Percentiles rank a stretch among this genome's conserved stretches.
These are phyloP conservation scores for Cardiospermum halicacabum DNA, from an alignment of 345 rosid genomes.

Conservation along the genomic window DNA sequence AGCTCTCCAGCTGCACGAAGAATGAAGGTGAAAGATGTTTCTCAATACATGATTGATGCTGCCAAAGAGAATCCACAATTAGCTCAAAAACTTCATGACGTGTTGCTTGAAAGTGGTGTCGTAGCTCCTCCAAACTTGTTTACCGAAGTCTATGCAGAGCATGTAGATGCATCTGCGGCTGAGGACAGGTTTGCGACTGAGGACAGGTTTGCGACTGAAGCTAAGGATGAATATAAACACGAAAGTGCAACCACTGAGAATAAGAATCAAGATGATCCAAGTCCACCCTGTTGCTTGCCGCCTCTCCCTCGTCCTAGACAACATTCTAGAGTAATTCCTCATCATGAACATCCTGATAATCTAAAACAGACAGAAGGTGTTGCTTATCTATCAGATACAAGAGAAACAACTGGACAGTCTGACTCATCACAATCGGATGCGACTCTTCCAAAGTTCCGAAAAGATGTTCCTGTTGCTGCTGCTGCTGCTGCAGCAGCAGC, in stretches of 20 bases:
- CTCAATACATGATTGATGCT: conserved; percentile 90
- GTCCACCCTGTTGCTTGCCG: conserved; percentile 50
- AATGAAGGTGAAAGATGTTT: conserved; percentile 95
- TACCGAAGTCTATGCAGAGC: conserved; percentile 55
- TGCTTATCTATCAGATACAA: conserved; percentile 26
- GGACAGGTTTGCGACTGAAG: conserved; percentile 33
- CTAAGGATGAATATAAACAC: conserved; percentile 31
- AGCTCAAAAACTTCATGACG: conserved; percentile 90
- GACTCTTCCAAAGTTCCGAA: conserved; percentile 37
- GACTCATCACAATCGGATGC: conserved; percentile 43
- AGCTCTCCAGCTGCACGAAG: conserved; percentile 74
- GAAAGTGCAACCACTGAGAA: conserved; percentile 28
- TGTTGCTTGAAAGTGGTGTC: conserved; percentile 89
- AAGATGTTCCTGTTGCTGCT: conserved; percentile 76
- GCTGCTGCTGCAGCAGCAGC: conserved; percentile 85
- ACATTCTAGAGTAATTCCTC: conserved; percentile 31
- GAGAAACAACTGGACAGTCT: conserved; percentile 33
- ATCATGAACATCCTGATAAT: conserved; percentile 30
- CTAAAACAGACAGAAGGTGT: conserved; percentile 39
- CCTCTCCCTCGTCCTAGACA: conserved; percentile 52
- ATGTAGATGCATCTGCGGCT: conserved; percentile 34
- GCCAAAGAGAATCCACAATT: conserved; percentile 91
- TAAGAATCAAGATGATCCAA: conserved; percentile 40
- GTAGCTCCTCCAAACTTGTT: conserved; percentile 83
- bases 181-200: conserved; percentile 40